phyloP scores from a whole-genome alignment of 805 yeast genomes.

The Barnettozyma botsteinii region DNA sequence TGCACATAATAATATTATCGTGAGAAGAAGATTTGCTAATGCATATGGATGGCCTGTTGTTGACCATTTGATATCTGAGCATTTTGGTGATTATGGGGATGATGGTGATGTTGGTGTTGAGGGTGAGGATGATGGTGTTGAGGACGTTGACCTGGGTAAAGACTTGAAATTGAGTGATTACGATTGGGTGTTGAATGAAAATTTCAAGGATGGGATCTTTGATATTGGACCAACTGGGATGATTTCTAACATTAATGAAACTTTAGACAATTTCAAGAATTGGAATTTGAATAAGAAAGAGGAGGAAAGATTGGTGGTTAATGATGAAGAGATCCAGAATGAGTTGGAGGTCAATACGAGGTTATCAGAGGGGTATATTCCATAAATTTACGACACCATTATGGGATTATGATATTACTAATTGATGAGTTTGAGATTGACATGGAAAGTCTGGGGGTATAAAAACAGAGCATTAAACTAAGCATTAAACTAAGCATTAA shows the following conservation, averaged over 20 bases:
- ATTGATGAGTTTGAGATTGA: too few species aligned
- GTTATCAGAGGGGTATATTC: conserved; percentile 10
- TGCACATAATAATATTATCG: conserved; percentile 73
- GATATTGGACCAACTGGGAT: conserved; percentile 70
- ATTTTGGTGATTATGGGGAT: conserved; percentile 35
- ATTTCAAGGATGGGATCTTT: conserved; percentile 28
- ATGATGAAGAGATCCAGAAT: conserved; percentile 3
- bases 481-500: too few species aligned
- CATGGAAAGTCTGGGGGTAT: too few species aligned
- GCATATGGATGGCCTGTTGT: conserved; percentile 83
- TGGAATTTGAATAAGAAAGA: conserved; percentile 13
- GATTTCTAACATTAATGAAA: conserved; percentile 57
- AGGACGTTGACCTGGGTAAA: conserved; percentile 13
- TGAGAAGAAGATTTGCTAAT: conserved; percentile 65
- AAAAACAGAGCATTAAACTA: too few species aligned
- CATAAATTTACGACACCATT: too few species aligned
- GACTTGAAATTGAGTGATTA: conserved; percentile 14
- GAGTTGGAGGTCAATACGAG: conserved; percentile 2
- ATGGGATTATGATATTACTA: conserved; percentile 2
- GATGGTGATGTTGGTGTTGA: not conserved
- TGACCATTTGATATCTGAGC: conserved; percentile 60
- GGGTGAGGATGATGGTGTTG: not conserved
- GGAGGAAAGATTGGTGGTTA: not conserved
- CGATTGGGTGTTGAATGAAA: conserved; percentile 26
- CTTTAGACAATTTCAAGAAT: conserved; percentile 41